A percentile compares a stretch with the other conserved stretches of the same genome.
These are phyloP conservation scores for Sporisorium scitamineum DNA, from an alignment of 1,284 basidiomycete species.

Conservation along the genomic window DNA sequence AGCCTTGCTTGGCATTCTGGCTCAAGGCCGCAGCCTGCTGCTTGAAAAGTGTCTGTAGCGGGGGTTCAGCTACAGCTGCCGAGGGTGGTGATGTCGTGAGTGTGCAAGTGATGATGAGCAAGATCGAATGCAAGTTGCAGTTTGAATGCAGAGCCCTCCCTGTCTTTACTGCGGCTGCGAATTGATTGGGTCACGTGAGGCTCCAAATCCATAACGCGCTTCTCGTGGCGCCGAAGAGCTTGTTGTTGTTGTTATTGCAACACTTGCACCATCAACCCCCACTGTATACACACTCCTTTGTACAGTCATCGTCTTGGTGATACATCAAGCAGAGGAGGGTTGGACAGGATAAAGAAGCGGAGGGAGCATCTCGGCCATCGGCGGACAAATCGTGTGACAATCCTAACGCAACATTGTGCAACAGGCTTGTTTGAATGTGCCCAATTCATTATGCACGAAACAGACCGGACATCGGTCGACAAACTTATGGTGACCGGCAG, in stretches of 20 bases:
- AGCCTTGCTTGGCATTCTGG: conserved; percentile 39
- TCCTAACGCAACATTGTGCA: not conserved
- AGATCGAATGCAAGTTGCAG: not conserved
- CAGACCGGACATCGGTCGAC: not conserved
- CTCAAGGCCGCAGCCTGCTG: not conserved
- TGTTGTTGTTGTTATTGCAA: not conserved
- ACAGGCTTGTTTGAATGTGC: not conserved
- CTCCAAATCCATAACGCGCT: not conserved
- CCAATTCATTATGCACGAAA: not conserved
- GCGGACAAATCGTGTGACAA: too few species aligned
- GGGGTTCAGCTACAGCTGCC: not conserved
- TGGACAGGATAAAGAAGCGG: too few species aligned
- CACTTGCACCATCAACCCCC: not conserved
- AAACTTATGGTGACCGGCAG: not conserved
- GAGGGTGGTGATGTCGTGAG: not conserved
- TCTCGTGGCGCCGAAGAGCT: not conserved
- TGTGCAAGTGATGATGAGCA: not conserved
- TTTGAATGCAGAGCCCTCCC: not conserved
- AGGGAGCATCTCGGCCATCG: too few species aligned
- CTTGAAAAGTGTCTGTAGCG: not conserved
- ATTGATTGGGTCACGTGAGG: not conserved
- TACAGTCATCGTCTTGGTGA: too few species aligned
- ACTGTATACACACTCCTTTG: not conserved
- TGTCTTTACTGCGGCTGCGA: too few species aligned
- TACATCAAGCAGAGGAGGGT: too few species aligned